Evolutionary conservation across 441 rosid genomes (phyloP).

Genomic region (Populus tomentosa): DNA sequence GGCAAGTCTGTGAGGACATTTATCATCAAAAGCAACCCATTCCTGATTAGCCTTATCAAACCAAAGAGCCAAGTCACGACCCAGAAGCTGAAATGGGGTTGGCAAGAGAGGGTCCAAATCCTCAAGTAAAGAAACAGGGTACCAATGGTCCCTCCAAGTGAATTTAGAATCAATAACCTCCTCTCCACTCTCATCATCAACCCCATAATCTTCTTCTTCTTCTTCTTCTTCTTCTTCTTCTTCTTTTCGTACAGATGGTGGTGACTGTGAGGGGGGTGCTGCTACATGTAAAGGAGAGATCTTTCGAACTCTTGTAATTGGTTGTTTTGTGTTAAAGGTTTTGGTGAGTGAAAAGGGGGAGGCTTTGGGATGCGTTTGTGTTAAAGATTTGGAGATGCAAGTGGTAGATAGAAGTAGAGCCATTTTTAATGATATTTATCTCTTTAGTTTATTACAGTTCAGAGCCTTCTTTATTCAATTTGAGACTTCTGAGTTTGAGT

Average conservation of each 20-base stretch:
- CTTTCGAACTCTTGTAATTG: conserved; percentile 4
- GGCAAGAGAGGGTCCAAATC: conserved; percentile 71
- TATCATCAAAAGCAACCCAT: conserved; percentile 88
- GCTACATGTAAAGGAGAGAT: conserved; percentile 46
- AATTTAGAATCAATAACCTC: conserved; percentile 53
- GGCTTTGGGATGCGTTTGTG: background rate
- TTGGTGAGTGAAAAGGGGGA: conserved; percentile 6
- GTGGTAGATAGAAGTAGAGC: conserved; percentile 24
- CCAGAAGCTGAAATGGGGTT: conserved; percentile 80
- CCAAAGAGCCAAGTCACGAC: conserved; percentile 83
- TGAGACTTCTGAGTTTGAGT: no score
- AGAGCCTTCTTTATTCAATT: background rate
- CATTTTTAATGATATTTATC: conserved; percentile 12
- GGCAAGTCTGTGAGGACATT: conserved; percentile 87
- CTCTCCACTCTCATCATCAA: conserved; percentile 30
- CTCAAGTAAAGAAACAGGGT: conserved; percentile 78
- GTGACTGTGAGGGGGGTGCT: conserved; percentile 30
- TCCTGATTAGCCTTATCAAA: conserved; percentile 48
- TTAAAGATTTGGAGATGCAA: conserved; percentile 17
- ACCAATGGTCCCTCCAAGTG: conserved; percentile 90
- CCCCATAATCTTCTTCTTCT: conserved; percentile 9
- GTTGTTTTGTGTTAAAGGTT: conserved; percentile 2
- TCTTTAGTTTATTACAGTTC: background rate
- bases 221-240: conserved; percentile 11
- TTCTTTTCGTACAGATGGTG: conserved; percentile 34